phyloP scores from a whole-genome alignment of 257 asterid species.

The Nicotiana benthamiana region DNA sequence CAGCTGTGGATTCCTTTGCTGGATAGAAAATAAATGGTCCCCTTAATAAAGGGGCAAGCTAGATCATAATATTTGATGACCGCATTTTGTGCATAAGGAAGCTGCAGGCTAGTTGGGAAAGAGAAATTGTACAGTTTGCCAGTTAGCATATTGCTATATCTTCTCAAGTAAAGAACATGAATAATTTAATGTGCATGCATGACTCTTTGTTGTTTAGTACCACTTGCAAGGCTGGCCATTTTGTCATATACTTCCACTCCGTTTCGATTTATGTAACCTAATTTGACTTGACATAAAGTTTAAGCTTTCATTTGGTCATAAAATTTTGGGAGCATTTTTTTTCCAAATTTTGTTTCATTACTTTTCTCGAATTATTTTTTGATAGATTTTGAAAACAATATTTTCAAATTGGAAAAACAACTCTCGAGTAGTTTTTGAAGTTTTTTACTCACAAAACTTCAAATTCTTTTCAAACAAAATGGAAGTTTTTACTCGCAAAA shows the following conservation, averaged over 20 bases:
- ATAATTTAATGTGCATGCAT: constrained; percentile 5
- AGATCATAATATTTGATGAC: background rate
- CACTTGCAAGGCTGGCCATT: constrained; percentile 1
- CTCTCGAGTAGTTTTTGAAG: too few species aligned
- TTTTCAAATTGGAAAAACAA: too few species aligned
- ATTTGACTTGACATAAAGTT: too few species aligned
- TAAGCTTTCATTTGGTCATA: too few species aligned
- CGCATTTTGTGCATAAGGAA: background rate
- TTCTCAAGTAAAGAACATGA: background rate
- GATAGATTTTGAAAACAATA: too few species aligned
- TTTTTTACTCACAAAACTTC: too few species aligned
- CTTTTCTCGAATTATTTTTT: too few species aligned
- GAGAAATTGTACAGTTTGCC: background rate
- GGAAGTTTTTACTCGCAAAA: too few species aligned
- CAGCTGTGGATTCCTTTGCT: constrained; percentile 8
- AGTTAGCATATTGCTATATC: background rate
- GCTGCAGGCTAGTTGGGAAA: background rate
- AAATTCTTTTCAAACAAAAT: too few species aligned
- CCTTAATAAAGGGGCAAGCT: background rate
- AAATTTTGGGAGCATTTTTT: too few species aligned
- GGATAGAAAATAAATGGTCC: constrained; percentile 3
- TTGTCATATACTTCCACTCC: background rate
- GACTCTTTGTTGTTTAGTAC: background rate
- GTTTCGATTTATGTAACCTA: too few species aligned
- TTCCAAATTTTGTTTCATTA: too few species aligned